Evolutionary conservation across 352 stramenopile species (phyloP).

Genomic region (Globisporangium nagaii): DNA sequence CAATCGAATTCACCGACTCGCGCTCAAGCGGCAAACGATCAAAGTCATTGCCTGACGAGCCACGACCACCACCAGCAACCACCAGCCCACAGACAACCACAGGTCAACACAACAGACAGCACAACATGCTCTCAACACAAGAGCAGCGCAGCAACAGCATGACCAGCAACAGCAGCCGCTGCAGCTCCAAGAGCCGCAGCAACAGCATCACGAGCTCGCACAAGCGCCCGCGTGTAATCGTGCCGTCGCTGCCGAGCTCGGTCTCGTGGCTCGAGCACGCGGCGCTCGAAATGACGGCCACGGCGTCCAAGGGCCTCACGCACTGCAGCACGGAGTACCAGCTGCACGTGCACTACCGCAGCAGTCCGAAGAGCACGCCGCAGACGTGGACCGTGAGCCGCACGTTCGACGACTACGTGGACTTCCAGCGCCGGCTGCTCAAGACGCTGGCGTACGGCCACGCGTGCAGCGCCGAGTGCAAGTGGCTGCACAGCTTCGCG

Average conservation of each 20-base stretch:
- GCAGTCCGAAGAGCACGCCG: neutral
- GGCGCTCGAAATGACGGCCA: neutral
- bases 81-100: neutral
- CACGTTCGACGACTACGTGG: slow-evolving; percentile 37
- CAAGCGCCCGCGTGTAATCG: neutral
- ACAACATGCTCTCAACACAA: neutral
- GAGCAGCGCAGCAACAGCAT: neutral
- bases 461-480: slow-evolving; percentile 53
- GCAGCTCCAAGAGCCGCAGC: neutral
- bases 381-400: neutral
- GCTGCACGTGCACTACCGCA: neutral
- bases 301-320: neutral
- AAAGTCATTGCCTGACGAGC: neutral
- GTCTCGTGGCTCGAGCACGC: slow-evolving; percentile 9
- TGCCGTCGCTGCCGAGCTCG: neutral
- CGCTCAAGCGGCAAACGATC: neutral
- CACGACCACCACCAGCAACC: neutral
- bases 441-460: slow-evolving; percentile 47
- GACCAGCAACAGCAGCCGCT: neutral
- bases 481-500: slow-evolving; percentile 57
- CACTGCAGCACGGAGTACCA: slow-evolving; percentile 3
- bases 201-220: neutral
- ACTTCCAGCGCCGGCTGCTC: slow-evolving; percentile 42
- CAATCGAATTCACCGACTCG: neutral
- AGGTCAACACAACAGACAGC: neutral